These are phyloP conservation scores for Aspergillus texensis DNA, from an alignment of 2,329 filamentous ascomycete species.

Conservation along the genomic window DNA sequence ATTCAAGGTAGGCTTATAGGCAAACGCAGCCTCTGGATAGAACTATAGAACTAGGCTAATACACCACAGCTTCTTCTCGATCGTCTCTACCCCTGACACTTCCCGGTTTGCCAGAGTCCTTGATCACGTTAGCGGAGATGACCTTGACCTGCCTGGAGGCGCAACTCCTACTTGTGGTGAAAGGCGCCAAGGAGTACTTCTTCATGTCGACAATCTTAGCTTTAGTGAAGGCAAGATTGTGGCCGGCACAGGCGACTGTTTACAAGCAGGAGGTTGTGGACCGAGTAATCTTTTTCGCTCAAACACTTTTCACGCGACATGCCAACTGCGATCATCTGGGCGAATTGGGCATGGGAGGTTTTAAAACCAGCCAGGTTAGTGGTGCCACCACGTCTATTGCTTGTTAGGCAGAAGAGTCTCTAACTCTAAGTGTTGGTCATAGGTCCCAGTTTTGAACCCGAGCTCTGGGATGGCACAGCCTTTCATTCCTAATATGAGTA, in stretches of 20 bases:
- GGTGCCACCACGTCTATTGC: background rate
- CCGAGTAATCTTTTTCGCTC: constrained; percentile 38
- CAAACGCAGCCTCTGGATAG: background rate
- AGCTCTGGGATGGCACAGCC: constrained; percentile 25
- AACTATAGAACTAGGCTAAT: background rate
- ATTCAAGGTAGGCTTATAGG: constrained; percentile 25
- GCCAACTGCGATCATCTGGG: constrained; percentile 37
- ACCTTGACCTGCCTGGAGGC: constrained; percentile 33
- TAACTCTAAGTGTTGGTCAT: background rate
- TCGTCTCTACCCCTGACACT: constrained; percentile 29
- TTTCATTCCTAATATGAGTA: constrained; percentile 26
- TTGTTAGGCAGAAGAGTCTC: background rate
- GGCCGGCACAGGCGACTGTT: constrained; percentile 34
- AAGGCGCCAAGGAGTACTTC: constrained; percentile 44
- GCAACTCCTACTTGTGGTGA: constrained; percentile 35
- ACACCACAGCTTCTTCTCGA: constrained; percentile 7
- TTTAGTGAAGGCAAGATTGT: constrained; percentile 37
- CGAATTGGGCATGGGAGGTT: constrained; percentile 31
- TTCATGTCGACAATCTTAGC: constrained; percentile 41
- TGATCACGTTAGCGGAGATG: constrained; percentile 37
- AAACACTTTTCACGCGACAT: constrained; percentile 38
- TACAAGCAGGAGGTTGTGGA: constrained; percentile 42
- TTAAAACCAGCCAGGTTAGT: constrained; percentile 34
- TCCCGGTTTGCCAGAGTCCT: constrained; percentile 35
- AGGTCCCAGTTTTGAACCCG: constrained; percentile 26